These are phyloP conservation scores for Tricholoma hemisulphureum DNA, from an alignment of 768 basidiomycete species.

Conservation along the genomic window DNA sequence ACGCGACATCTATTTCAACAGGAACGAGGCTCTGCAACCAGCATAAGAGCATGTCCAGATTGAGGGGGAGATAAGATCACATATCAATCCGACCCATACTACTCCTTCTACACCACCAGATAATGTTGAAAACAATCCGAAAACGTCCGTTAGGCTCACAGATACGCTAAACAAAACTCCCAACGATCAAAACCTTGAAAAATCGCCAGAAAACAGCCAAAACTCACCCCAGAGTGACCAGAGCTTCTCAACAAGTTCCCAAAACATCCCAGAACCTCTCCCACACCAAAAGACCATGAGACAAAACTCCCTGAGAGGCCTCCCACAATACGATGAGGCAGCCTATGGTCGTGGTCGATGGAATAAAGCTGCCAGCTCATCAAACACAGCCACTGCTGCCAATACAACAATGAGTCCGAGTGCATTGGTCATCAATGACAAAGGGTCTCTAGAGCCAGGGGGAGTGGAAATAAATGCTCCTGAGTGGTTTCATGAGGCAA, in stretches of 20 bases:
- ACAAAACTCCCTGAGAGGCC: neutral
- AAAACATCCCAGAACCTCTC: neutral
- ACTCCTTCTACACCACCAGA: neutral
- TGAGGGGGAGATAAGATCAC: neutral
- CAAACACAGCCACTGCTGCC: neutral
- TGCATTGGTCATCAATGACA: neutral
- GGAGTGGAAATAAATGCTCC: neutral
- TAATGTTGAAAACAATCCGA: neutral
- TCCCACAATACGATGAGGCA: neutral
- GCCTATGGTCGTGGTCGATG: neutral
- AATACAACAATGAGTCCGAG: neutral
- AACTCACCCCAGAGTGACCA: neutral
- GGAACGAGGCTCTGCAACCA: constrained; percentile 4
- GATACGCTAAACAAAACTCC: neutral
- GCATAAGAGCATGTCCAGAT: neutral
- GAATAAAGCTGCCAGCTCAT: neutral
- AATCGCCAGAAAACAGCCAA: neutral
- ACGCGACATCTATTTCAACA: constrained; percentile 12
- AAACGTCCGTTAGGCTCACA: neutral
- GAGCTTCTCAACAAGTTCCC: too few relatives aligned
- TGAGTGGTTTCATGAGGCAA: neutral
- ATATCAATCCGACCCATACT: neutral
- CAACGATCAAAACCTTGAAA: neutral
- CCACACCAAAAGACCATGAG: neutral
- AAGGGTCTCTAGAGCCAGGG: neutral